phyloP scores from a whole-genome alignment of 2,329 filamentous ascomycete genomes.

The Madurella mycetomatis region DNA sequence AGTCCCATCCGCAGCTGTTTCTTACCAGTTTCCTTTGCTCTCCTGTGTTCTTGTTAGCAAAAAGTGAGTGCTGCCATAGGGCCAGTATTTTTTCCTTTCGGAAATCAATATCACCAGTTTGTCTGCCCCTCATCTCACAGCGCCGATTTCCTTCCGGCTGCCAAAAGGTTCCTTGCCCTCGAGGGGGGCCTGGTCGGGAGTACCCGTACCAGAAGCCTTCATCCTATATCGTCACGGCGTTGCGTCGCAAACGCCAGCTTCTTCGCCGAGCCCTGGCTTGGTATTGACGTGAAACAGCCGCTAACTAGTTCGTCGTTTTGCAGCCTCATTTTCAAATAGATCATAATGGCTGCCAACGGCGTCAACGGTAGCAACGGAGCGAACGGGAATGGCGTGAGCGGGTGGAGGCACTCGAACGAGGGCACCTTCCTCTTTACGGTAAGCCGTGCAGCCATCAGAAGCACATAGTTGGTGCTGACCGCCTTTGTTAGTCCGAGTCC shows the following conservation, averaged over 20 bases:
- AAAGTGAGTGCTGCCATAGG: slow-evolving; percentile 11
- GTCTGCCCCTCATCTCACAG: background rate
- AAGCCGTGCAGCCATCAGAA: slow-evolving; percentile 30
- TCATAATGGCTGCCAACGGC: slow-evolving; percentile 49
- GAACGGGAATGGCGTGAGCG: slow-evolving; percentile 37
- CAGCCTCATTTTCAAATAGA: slow-evolving; percentile 5
- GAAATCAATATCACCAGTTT: background rate
- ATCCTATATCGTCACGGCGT: too few relatives aligned
- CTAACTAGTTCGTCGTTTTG: slow-evolving; percentile 13
- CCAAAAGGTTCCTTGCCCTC: background rate
- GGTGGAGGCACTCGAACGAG: slow-evolving; percentile 50
- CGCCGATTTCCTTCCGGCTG: background rate
- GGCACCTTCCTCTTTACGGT: slow-evolving; percentile 82
- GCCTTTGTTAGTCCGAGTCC: slow-evolving; percentile 63
- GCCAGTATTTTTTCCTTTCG: background rate
- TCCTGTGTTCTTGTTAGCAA: slow-evolving; percentile 5
- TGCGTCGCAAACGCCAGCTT: too few relatives aligned
- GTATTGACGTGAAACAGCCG: background rate
- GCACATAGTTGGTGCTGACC: slow-evolving; percentile 17
- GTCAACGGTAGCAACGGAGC: slow-evolving; percentile 48
- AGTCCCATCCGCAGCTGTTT: slow-evolving; percentile 7
- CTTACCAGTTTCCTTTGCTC: slow-evolving; percentile 9
- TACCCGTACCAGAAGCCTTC: background rate
- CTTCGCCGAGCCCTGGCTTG: too few relatives aligned
- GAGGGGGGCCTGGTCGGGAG: background rate